Evolutionary conservation across 352 stramenopile genomes (phyloP), one percentile per base, ranked within the genome.

Genomic region (Phytopythium delawarense): DNA sequence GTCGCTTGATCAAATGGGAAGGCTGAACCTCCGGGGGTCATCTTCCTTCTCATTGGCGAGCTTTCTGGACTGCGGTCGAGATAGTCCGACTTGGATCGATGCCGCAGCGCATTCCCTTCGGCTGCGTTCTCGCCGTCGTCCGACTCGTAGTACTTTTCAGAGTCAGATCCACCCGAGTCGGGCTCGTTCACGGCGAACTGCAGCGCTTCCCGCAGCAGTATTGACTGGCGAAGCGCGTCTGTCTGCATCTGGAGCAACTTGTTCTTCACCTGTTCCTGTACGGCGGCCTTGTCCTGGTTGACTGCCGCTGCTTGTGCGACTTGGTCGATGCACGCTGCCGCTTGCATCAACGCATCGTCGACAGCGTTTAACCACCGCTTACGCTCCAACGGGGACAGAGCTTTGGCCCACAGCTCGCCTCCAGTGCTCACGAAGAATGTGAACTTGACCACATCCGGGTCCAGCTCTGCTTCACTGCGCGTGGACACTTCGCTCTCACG

Each of bases 281-380:
- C 73, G 28, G 59, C 61, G n/a, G 73, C 49, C 44, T 79, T 80
- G 8, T 83, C 66, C 8, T 73, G 67, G 9, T 74, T 75, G 7
- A 78, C 57, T 51, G 74, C 67, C 40, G 79, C 63, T 4, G 79
- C 77, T 4, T 71, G 55, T 5, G 68, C 35, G 0, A 89, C 62
- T 9, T 87, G 59, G 16, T 78, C 62, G 0, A 69, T 72, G 7
- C 78, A 79, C 18, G 71, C 64, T 2, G 64, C 55, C 4, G 71
- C 63, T 9, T 57, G 72, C 1, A 39, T 4, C 30, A 91, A 37
- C 44, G 84, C 63, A 21, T 91, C 81, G 55, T 89, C 72, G 16
- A 91, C 74, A 0, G 81, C 78, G 48, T 91, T 84, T 8, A 87
- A 55, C 81, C 81, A 89, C 30, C 81, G 74, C 59, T 91, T 91